Base-by-base conservation (phyloP, 2,329 filamentous ascomycete species). In the Talaromyces sp. region DNA sequence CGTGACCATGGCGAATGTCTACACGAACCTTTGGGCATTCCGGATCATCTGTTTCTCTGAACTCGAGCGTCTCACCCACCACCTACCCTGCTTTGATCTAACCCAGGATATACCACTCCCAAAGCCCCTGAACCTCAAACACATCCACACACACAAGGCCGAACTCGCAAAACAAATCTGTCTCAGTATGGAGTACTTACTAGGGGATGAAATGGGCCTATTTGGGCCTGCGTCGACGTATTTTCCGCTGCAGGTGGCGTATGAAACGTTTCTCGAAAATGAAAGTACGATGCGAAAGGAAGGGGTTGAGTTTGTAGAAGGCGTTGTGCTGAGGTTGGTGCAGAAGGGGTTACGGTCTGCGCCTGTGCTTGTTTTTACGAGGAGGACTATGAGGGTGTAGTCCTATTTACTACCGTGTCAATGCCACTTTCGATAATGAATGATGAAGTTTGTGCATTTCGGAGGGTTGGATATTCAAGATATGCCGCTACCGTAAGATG, bases 21-120 rank as follows among this genome's bases (percentile, higher is more conserved):
- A 75, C 19, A 79, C 75, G 0, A 77, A 81, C 49, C 72, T 74
- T 6, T 80, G 78, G 78, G 71, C 76, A 0, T 77, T 80, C 34
- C 73, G 71, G 49, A 73, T 78, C 5, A 71, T 80, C 2, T 80
- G 78, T 65, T 66, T 76, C 2, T 47, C 66, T 0, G 75, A 78
- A 27, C 70, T 79, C 3, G 59, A 61, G 1, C 69, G 63, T 8
- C 45, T 76, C 1, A n/a, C 15, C 10, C 15, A n/a, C 3, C 62
- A 64, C 3, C 13, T 54, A 10, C 34, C 34, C 17, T 34, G 2
- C 38, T 59, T n/a, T n/a, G 11, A 19, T 19, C 3, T 19, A 0
- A 1, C 22, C 13, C 56, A 27, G 5, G 2, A 43, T 5, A 40
- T 45, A 15, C 34, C 31, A 38, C 22, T 45, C 1, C 15, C 22